phyloP scores from a whole-genome alignment of 495 filamentous ascomycete genomes.

The Penicillium antarcticum region DNA sequence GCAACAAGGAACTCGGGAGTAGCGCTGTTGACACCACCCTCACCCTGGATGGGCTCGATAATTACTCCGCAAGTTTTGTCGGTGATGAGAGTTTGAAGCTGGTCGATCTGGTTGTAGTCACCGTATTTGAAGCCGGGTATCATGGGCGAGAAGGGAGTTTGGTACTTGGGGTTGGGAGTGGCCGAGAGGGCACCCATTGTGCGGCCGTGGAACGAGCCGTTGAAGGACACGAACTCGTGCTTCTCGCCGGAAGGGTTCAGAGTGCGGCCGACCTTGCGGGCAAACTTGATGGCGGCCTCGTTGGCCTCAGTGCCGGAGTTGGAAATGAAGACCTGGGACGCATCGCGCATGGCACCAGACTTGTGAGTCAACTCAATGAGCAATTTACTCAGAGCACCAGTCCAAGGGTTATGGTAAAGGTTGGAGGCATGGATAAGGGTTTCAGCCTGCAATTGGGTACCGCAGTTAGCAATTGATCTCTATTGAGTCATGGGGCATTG shows the following conservation, averaged over 20 bases:
- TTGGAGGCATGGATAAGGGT: constrained; percentile 89
- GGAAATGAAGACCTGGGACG: constrained; percentile 82
- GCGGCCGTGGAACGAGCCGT: constrained; percentile 89
- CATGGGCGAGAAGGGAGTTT: constrained; percentile 92
- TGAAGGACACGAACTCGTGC: constrained; percentile 82
- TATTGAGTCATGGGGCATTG: background rate
- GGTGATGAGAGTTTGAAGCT: constrained; percentile 68
- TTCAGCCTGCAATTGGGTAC: constrained; percentile 48
- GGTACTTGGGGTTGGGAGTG: constrained; percentile 98
- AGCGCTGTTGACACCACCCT: constrained; percentile 87
- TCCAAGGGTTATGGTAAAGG: constrained; percentile 95
- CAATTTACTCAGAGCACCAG: constrained; percentile 77
- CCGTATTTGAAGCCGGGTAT: constrained; percentile 89
- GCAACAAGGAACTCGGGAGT: constrained; percentile 75
- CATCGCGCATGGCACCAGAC: constrained; percentile 76
- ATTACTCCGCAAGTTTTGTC: constrained; percentile 91
- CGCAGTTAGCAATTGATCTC: constrained; percentile 14
- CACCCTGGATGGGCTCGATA: constrained; percentile 95
- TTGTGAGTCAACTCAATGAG: constrained; percentile 73
- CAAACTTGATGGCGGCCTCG: constrained; percentile 96
- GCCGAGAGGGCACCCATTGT: constrained; percentile 91
- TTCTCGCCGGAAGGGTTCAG: constrained; percentile 69
- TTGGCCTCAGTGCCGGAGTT: constrained; percentile 96
- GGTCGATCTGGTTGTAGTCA: constrained; percentile 74
- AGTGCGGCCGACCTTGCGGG: constrained; percentile 81